A percentile compares a stretch with the other conserved stretches of the same genome.
Conservation (phyloP, 2,329 filamentous ascomycete genomes). For the Epichloe scottii region DNA sequence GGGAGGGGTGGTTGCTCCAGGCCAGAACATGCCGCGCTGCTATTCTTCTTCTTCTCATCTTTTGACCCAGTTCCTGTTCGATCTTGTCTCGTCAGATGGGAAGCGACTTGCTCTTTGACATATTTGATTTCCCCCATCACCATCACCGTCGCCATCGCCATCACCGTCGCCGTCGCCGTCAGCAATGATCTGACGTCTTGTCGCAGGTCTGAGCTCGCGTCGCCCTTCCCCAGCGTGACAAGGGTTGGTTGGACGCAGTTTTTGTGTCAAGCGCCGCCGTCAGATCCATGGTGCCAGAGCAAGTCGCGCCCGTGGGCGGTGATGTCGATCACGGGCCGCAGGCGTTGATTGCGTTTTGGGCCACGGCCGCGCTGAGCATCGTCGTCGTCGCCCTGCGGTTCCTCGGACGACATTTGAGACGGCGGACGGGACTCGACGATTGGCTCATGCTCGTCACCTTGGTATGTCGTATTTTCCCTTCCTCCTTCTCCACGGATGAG, state of each 20-base stretch:
- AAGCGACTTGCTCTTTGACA: not conserved
- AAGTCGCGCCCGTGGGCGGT: not conserved
- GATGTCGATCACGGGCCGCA: not conserved
- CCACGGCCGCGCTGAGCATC: not conserved
- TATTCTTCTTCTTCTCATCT: no score
- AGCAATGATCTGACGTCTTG: not conserved
- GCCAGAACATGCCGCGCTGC: no score
- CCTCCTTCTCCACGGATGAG: not conserved
- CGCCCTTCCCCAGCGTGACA: not conserved
- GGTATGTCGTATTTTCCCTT: not conserved
- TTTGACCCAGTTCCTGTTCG: no score
- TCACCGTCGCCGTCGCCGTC: not conserved
- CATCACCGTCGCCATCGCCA: no score
- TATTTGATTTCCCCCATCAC: not conserved
- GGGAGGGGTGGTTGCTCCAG: no score
- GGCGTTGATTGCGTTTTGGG: constrained; percentile 1
- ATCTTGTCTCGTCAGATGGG: no score
- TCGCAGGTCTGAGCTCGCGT: not conserved
- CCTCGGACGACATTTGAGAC: constrained; percentile 1
- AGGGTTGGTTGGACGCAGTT: not conserved
- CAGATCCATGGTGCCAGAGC: not conserved
- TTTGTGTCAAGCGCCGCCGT: not conserved
- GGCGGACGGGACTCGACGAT: constrained; percentile 1
- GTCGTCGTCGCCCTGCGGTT: constrained; percentile 3
- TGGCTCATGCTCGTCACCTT: constrained; percentile 5